Conservation (phyloP, 495 filamentous ascomycete genomes). For the Paragyromitra xinjiangensis region DNA sequence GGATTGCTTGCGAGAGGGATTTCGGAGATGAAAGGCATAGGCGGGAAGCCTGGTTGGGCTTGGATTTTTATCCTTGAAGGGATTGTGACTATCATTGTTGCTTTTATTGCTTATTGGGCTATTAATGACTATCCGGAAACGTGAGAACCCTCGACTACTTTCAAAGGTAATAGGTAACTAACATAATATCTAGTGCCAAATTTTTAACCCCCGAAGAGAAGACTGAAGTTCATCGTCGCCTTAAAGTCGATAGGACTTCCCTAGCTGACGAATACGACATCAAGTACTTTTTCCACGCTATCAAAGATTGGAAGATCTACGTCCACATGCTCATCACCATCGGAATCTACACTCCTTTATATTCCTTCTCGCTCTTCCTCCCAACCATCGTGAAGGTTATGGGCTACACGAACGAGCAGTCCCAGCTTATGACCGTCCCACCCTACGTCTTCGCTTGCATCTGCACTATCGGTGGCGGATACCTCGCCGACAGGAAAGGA, state of each 20-base stretch:
- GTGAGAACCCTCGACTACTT: constrained; percentile 50
- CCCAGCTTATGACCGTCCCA: constrained; percentile 65
- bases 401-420: constrained; percentile 63
- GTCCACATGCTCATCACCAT: constrained; percentile 62
- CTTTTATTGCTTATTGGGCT: constrained; percentile 63
- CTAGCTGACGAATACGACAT: constrained; percentile 75
- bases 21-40: constrained; percentile 69
- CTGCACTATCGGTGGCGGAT: constrained; percentile 60
- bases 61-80: constrained; percentile 79
- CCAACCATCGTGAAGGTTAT: constrained; percentile 65
- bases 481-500: constrained; percentile 60
- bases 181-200: constrained; percentile 58
- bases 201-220: constrained; percentile 66
- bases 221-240: constrained; percentile 62
- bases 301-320: constrained; percentile 74
- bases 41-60: constrained; percentile 68
- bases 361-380: constrained; percentile 62
- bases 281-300: constrained; percentile 72
- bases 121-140: constrained; percentile 69
- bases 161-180: constrained; percentile 9
- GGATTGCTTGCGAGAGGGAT: constrained; percentile 74
- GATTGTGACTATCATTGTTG: constrained; percentile 62
- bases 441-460: constrained; percentile 64
- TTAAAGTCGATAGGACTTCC: constrained; percentile 67
- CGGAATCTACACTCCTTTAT: constrained; percentile 59